Evolutionary conservation across 208 protist species (phyloP), one percentile per base, ranked within the genome.

Genomic region (Leishmania major): DNA sequence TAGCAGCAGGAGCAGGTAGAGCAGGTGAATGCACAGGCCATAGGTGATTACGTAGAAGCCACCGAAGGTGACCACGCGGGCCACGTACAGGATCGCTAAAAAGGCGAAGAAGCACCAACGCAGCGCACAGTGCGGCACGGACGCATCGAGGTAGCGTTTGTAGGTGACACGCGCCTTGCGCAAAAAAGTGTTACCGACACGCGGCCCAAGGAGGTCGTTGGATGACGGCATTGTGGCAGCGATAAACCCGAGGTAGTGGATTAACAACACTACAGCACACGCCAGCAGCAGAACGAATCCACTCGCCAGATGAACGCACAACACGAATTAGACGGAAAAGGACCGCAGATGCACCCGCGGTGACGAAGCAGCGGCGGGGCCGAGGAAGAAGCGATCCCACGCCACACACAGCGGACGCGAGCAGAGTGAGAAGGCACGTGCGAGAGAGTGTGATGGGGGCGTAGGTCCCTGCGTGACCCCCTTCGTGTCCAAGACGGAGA

Each of bases 31-130:
- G 67, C 93, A 96, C 25, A 99, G 87, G 31, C 88, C 99, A 75
- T 99, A 99, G 3, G 98, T 97, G 69, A 99, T 91, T 47, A 99
- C 96, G 86, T 99, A 99, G 86, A 97, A 99, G 35, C 98, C 98
- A 45, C 93, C 88, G 53, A 81, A 85, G 43, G 79, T 87, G 35
- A 93, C 81, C 5, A 98, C 92, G 49, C 96, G 91, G 10, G 90
- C 83, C 13, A 96, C 77, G 80, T 95, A 98, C 17, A 97, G 75
- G 10, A 97, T 81, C 10, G 87, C 70, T 22, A 95, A 59, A 75
- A 96, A 90, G 7, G 81, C 88, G 76, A 97, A 94, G 79, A 96
- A 85, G 40, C 76, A 79, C 94, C 95, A 98, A 7, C 95, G 91
- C 84, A 96, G 37, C 2, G 67, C 80, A 45, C 86, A 81, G 70